Evolutionary conservation across 139 green algal genomes (phyloP).

Genomic region (Trebouxia sp.): DNA sequence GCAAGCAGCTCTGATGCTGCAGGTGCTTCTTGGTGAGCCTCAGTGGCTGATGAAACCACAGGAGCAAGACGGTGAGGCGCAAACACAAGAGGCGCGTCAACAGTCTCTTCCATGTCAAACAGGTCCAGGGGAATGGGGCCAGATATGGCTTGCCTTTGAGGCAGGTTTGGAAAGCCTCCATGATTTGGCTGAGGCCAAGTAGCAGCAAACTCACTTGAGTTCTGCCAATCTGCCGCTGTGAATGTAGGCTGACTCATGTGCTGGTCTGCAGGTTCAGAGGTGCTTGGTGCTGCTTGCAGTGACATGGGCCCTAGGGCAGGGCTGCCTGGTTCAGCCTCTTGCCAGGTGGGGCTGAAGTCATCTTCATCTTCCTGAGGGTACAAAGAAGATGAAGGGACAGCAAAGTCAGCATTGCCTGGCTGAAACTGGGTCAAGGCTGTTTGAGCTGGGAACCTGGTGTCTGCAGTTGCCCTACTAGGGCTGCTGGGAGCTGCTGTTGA

Average conservation of each 20-base stretch:
- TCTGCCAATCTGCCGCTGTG: too few species aligned
- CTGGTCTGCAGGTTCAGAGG: not conserved
- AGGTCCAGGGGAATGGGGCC: not conserved
- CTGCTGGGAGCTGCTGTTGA: not conserved
- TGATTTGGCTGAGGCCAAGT: not conserved
- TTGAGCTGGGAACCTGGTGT: too few species aligned
- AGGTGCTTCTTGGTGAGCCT: too few species aligned
- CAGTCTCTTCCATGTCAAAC: not conserved
- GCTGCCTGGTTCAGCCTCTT: not conserved
- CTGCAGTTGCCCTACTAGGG: too few species aligned
- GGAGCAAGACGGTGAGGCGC: too few species aligned
- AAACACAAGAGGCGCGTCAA: not conserved
- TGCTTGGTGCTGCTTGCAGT: too few species aligned
- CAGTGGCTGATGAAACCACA: too few species aligned
- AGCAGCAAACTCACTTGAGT: not conserved
- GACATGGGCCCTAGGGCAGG: too few species aligned
- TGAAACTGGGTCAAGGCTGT: too few species aligned
- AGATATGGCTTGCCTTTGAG: not conserved
- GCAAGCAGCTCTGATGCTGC: too few species aligned
- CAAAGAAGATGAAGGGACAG: not conserved
- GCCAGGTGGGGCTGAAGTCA: not conserved
- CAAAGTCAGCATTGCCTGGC: not conserved
- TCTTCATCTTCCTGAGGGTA: too few species aligned
- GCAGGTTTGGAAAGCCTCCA: too few species aligned
- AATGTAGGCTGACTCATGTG: not conserved